phyloP scores from a whole-genome alignment of 768 basidiomycete genomes.

The Favolaschia claudopus region DNA sequence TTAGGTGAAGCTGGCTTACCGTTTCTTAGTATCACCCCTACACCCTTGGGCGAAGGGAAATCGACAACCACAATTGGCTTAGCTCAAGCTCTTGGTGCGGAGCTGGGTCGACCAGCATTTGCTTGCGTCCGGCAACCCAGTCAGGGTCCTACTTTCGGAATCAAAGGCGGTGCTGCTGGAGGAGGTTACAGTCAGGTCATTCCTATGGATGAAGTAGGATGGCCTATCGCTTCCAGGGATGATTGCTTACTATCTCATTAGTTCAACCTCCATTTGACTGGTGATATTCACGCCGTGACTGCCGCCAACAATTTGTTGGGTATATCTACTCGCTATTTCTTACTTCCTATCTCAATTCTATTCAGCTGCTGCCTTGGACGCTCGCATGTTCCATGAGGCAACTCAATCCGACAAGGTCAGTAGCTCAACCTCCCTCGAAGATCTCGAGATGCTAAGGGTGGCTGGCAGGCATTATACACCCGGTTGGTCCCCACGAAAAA shows the following conservation, averaged over 20 bases:
- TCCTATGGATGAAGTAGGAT: conserved; percentile 92
- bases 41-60: conserved; percentile 97
- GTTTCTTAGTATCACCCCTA: conserved; percentile 83
- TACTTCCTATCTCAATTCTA: conserved; percentile 12
- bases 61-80: conserved; percentile 98
- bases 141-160: conserved; percentile 98
- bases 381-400: conserved; percentile 96
- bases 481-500: conserved; percentile 94
- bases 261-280: conserved; percentile 97
- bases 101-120: conserved; percentile 90
- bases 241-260: conserved; percentile 34
- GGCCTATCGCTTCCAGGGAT: background rate
- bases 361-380: conserved; percentile 92
- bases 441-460: background rate
- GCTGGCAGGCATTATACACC: conserved; percentile 77
- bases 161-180: conserved; percentile 98
- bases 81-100: conserved; percentile 94
- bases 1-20: background rate
- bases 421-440: background rate
- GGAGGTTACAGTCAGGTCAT: conserved; percentile 99
- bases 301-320: conserved; percentile 97
- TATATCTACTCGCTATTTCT: conserved; percentile 34
- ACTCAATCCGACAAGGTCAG: conserved; percentile 91
- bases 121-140: conserved; percentile 98
- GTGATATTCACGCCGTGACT: conserved; percentile 97